Evolutionary conservation across 2,329 filamentous ascomycete species (phyloP).

Genomic region (Pseudogymnoascus sp.): DNA sequence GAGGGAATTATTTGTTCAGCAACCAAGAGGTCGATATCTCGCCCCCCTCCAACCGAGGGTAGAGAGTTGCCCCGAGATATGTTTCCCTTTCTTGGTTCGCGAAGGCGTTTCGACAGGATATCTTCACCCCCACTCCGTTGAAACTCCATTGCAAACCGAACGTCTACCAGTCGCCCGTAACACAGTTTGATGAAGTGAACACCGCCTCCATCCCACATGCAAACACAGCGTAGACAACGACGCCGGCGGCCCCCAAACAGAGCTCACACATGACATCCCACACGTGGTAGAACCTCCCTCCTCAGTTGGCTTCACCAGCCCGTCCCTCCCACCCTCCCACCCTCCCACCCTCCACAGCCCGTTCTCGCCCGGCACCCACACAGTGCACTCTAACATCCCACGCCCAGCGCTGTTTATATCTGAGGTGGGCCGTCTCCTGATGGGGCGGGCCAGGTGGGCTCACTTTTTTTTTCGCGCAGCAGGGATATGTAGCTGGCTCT

Average conservation of each 20-base stretch:
- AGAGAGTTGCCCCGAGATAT: neutral
- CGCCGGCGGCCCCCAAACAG: neutral
- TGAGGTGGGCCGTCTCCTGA: neutral
- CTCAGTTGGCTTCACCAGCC: neutral
- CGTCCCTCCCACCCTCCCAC: neutral
- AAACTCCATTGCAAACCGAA: neutral
- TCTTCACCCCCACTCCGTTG: neutral
- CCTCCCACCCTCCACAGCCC: neutral
- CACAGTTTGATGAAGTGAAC: neutral
- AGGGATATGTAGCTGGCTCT: neutral
- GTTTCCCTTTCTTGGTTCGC: neutral
- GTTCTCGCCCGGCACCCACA: neutral
- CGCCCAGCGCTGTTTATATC: neutral
- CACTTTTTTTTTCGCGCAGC: too few species aligned
- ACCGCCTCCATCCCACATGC: neutral
- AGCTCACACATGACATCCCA: neutral
- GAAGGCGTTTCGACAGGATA: neutral
- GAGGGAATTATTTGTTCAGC: neutral
- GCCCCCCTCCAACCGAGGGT: neutral
- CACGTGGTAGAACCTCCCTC: neutral
- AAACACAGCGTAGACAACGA: neutral
- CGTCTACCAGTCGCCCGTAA: neutral
- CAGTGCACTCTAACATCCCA: neutral
- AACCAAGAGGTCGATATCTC: neutral
- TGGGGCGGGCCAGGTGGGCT: neutral